Base-by-base conservation (phyloP, 345 rosid genomes). In the Corchorus olitorius region DNA sequence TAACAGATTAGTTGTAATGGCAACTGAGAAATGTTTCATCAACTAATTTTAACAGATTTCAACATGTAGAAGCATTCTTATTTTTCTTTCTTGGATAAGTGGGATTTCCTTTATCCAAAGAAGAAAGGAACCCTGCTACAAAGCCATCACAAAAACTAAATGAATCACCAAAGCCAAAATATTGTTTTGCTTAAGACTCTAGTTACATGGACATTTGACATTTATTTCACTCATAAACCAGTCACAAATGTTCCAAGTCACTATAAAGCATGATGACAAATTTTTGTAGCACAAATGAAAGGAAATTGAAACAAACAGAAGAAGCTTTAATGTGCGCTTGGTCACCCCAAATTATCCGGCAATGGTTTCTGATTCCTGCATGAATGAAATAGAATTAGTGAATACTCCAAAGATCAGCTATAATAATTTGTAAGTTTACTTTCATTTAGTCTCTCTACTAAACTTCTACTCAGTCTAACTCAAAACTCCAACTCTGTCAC, bases 211-310 rank as follows among this genome's bases (percentile, higher is more conserved):
- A 34, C 17, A 50, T 39, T 39, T 39, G 43, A 39, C 43, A 70
- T 33, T 52, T 33, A 50, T 50, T 70, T 70, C 73, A 69, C 15
- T 17, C 43, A 69, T 49, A 49, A 68, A 48, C 14, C 58, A 13
- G 58, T 15, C 14, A 27, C 59, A 50, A 34, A 68, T 19, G 33
- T 46, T 22, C 41, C 41, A 33, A 33, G 15, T 27, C 3, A 8
- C 43, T 49, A 15, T n/a, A 69, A 69, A 67, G 48, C 39, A 67
- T 39, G 4, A 0, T 45, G 54, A 48, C 33, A 50, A 50, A 10
- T 2, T 50, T 15, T 50, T 67, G 55, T 8, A 50, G 59, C 15
- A 50, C 45, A 69, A 50, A 15, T 5, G 22, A 69, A 50, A 45
- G 4, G 8, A 49, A 69, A 69, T 69, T 34, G 58, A 49, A 50